Evolutionary conservation across 495 filamentous ascomycete genomes (phyloP).

Genomic region (Sordaria brevicollis): DNA sequence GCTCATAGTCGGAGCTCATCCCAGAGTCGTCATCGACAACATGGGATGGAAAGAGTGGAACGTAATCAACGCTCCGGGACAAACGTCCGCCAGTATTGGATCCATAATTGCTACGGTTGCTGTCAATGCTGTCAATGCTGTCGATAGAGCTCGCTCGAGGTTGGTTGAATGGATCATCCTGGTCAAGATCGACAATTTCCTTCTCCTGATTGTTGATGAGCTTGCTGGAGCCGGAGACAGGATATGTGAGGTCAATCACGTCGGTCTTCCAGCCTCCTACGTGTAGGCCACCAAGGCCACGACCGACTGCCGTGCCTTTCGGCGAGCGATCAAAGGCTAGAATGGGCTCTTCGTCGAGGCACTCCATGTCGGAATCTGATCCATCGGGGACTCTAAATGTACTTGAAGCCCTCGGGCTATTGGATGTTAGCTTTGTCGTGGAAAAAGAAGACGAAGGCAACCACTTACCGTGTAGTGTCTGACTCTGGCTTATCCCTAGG

Average conservation of each 20-base stretch:
- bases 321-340: background rate
- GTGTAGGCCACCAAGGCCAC: background rate
- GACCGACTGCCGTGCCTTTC: background rate
- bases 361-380: slow-evolving; percentile 13
- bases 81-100: background rate
- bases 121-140: background rate
- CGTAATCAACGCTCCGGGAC: background rate
- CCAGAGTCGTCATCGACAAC: background rate
- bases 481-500: background rate
- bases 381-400: slow-evolving; percentile 20
- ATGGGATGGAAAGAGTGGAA: background rate
- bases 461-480: background rate
- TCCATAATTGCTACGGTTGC: background rate
- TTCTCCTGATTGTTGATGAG: background rate
- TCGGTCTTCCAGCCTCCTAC: background rate
- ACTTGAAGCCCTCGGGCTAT: background rate
- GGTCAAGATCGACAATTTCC: background rate
- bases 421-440: background rate
- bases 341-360: slow-evolving; percentile 3
- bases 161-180: background rate
- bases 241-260: background rate
- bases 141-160: background rate
- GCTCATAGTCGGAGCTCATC: slow-evolving; percentile 4
- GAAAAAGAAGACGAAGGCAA: background rate
- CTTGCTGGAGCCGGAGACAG: background rate